Percentiles rank a stretch among this genome's conserved stretches.
Conservation (phyloP, 768 basidiomycete species). For the Lanmaoa pseudosensibilis region DNA sequence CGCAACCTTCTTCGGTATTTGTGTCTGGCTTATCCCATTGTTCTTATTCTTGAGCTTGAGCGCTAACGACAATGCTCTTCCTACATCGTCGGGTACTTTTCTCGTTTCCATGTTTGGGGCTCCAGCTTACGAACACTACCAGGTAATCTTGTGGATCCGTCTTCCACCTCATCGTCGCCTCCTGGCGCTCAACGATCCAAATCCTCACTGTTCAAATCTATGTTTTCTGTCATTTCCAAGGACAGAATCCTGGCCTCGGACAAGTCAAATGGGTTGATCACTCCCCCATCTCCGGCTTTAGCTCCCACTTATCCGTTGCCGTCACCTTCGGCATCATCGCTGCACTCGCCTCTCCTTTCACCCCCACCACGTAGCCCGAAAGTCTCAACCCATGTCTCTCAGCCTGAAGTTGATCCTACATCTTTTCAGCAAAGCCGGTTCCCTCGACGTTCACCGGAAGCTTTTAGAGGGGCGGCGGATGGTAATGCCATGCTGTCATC, state of each 20-base stretch:
- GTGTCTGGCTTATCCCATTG: constrained; percentile 87
- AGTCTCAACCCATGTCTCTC: constrained; percentile 21
- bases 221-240: constrained; percentile 47
- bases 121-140: neutral
- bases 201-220: constrained; percentile 66
- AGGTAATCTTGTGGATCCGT: constrained; percentile 24
- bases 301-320: constrained; percentile 21
- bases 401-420: constrained; percentile 34
- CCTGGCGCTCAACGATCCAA: constrained; percentile 43
- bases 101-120: neutral
- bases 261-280: constrained; percentile 67
- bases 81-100: constrained; percentile 56
- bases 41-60: constrained; percentile 95
- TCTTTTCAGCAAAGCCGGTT: constrained; percentile 38
- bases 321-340: constrained; percentile 29
- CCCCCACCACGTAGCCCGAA: constrained; percentile 30
- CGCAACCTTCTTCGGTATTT: constrained; percentile 79
- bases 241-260: constrained; percentile 47
- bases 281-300: constrained; percentile 47
- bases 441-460: constrained; percentile 36
- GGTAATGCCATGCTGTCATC: constrained; percentile 25
- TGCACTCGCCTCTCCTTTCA: constrained; percentile 22
- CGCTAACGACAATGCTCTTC: constrained; percentile 95
- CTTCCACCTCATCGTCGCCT: constrained; percentile 18
- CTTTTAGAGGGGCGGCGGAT: constrained; percentile 3